phyloP scores from a whole-genome alignment of 768 basidiomycete species.

The Botryobasidium botryosum region DNA sequence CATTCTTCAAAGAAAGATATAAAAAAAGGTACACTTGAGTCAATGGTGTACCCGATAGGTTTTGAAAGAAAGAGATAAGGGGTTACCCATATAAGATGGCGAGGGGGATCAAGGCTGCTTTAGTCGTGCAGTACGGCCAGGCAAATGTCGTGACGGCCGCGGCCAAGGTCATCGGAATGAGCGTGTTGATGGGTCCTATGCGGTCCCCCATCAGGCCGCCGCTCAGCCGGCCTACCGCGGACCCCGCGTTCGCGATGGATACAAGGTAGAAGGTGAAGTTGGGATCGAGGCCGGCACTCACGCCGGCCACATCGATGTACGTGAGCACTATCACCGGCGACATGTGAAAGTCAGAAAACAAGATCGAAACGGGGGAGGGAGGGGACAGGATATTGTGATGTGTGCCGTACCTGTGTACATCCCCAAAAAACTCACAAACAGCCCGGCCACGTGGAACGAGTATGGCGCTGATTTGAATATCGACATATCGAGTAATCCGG shows the following conservation, averaged over 20 bases:
- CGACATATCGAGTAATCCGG: slow-evolving; percentile 7
- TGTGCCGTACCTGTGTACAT: slow-evolving; percentile 16
- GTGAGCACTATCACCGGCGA: slow-evolving; percentile 12
- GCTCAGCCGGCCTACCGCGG: slow-evolving; percentile 16
- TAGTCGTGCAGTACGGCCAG: slow-evolving; percentile 14
- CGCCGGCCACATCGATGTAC: slow-evolving; percentile 10
- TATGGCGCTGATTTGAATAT: slow-evolving; percentile 15
- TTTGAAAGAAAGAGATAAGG: background rate
- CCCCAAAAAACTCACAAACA: slow-evolving; percentile 13
- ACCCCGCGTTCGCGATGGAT: slow-evolving; percentile 16
- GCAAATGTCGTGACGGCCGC: slow-evolving; percentile 17
- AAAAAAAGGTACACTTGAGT: too few relatives aligned
- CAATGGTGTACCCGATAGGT: background rate
- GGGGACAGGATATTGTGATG: too few relatives aligned
- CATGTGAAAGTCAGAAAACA: background rate
- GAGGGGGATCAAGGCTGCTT: background rate
- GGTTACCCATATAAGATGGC: slow-evolving; percentile 8
- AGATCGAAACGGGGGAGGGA: too few relatives aligned
- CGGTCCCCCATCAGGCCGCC: slow-evolving; percentile 15
- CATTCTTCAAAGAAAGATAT: slow-evolving; percentile 1
- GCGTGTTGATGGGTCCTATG: slow-evolving; percentile 16
- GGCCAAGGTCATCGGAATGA: slow-evolving; percentile 12
- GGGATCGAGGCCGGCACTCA: slow-evolving; percentile 4
- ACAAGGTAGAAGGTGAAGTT: slow-evolving; percentile 12
- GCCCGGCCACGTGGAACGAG: slow-evolving; percentile 13